These are phyloP conservation scores for Beta lomatogona DNA, from an alignment of 179 eudicot genomes.

Conservation along the genomic window DNA sequence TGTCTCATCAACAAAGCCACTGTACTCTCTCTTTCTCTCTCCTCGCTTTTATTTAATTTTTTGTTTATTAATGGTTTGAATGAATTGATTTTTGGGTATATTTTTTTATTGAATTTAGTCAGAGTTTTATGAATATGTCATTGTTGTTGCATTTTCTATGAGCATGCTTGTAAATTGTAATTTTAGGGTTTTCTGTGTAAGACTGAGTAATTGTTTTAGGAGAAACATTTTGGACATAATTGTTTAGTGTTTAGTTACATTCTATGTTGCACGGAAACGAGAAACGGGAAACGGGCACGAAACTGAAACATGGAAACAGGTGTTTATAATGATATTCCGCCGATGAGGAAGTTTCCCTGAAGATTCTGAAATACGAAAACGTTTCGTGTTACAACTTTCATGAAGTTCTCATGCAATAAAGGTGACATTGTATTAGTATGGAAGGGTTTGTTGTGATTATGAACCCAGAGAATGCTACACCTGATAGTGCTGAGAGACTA, in stretches of 20 bases:
- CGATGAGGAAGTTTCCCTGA: no score
- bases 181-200: no score
- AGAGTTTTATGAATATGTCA: background rate
- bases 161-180: background rate
- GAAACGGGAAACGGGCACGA: no score
- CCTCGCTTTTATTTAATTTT: background rate
- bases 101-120: background rate
- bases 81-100: background rate
- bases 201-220: no score
- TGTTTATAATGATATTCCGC: no score
- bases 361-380: no score
- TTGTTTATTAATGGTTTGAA: background rate
- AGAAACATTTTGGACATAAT: no score
- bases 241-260: background rate
- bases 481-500: no score
- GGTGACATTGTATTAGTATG: background rate
- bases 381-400: background rate
- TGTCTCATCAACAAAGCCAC: conserved; percentile 72
- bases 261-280: no score
- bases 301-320: no score
- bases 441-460: background rate
- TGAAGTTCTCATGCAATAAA: background rate
- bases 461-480: no score
- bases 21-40: conserved; percentile 34
- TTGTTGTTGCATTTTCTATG: no score